These are phyloP conservation scores for Kazachstania sp. DNA, from an alignment of 1,139 yeast species.

Conservation along the genomic window DNA sequence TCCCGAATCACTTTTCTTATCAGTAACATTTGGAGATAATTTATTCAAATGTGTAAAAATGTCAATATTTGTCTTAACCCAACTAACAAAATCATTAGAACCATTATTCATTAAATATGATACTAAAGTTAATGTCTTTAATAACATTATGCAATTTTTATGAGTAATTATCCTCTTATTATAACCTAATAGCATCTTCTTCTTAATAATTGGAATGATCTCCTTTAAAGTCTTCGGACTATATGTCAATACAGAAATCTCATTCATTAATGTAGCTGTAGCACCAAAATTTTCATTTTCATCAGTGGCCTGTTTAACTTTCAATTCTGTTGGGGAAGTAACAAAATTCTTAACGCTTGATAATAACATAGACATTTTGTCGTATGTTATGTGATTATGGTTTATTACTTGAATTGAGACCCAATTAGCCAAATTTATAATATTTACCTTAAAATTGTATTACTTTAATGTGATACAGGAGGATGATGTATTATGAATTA, in stretches of 20 bases:
- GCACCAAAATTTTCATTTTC: conserved; percentile 26
- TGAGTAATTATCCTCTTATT: conserved; percentile 18
- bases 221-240: conserved; percentile 28
- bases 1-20: conserved; percentile 14
- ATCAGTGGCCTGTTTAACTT: conserved; percentile 28
- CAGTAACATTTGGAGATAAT: conserved; percentile 9
- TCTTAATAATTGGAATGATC: conserved; percentile 23
- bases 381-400: neutral
- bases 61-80: conserved; percentile 21
- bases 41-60: conserved; percentile 15
- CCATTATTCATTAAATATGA: conserved; percentile 27
- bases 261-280: conserved; percentile 30
- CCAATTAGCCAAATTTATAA: neutral
- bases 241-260: conserved; percentile 29
- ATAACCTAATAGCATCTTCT: conserved; percentile 19
- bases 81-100: conserved; percentile 26
- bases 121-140: conserved; percentile 27
- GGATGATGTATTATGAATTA: too few relatives aligned
- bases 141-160: conserved; percentile 22
- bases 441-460: too few relatives aligned
- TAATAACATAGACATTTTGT: conserved; percentile 14
- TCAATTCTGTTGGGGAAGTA: conserved; percentile 24
- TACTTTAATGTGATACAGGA: too few relatives aligned
- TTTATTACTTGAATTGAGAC: neutral
- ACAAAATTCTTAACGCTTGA: conserved; percentile 25